Base-by-base conservation (phyloP, 352 stramenopile genomes). In the Pythium dissimile region DNA sequence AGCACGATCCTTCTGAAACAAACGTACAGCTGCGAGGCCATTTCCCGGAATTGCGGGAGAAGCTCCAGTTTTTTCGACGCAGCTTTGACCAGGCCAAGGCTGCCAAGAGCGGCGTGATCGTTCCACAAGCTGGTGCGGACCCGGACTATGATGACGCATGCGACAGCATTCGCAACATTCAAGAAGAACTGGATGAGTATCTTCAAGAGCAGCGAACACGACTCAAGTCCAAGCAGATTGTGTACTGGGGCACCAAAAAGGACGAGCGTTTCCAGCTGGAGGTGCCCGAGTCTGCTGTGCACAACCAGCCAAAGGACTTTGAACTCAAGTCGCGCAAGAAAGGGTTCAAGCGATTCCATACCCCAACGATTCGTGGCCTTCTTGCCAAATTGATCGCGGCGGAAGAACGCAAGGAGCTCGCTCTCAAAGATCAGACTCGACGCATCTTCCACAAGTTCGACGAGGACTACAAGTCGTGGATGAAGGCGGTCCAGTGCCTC, bases 381-480 rank as follows among this genome's bases (percentile, higher is more conserved):
- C 66, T 98, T 7, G 71, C 83, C 28, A 65, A 79, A 23, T 69
- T 98, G 20, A 65, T 72, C 44, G 60, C 69, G 5, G 88, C 90
- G 0, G 92, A 98, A 59, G 77, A 86, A 9, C 76, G 75, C 30
- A 86, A 91, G 21, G 79, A 93, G 42, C 74, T 82, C 16, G 89
- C 86, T 2, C 63, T 97, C 23, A 94, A 92, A 39, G 87, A 97
- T 50, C 85, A 96, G 55, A 96, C 93, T 45, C 80, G 87, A 18
- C 72, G 75, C 15, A 86, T 99, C 38, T 99, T 99, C 75, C 88
- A 95, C 47, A 97, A 96, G 62, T 99, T 99, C 77, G 96, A 99
- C 70, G 77, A 83, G 58, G 78, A 94, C 48, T 92, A 96, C 69
- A 84, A 84, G 49, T 78, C 80, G 12, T 99, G 97, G 97, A 88